phyloP scores from a whole-genome alignment of 2,329 filamentous ascomycete genomes.

The Pseudogymnoascus pannorum region DNA sequence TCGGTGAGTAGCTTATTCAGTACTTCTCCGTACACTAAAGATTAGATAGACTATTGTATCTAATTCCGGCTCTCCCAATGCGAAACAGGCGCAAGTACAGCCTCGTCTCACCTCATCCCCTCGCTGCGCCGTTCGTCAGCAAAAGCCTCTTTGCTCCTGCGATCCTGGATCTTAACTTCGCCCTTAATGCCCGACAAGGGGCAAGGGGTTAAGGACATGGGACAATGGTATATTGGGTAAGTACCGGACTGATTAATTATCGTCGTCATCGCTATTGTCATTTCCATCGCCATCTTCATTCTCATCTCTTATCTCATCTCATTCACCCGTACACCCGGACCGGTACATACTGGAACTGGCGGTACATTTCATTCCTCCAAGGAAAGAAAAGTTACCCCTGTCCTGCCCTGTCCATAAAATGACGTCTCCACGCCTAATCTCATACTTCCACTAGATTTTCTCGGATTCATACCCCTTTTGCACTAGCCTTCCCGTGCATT shows the following conservation, averaged over 20 bases:
- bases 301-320: background rate
- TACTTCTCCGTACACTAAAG: background rate
- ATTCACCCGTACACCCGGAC: background rate
- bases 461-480: background rate
- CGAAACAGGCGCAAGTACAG: background rate
- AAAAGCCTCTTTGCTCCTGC: background rate
- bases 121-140: background rate
- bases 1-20: background rate
- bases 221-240: background rate
- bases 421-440: background rate
- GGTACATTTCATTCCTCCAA: background rate
- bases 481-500: background rate
- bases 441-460: background rate
- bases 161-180: background rate
- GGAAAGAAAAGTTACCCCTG: background rate
- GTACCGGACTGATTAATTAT: background rate
- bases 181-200: background rate
- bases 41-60: background rate
- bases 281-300: background rate
- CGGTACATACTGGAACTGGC: background rate
- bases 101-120: background rate
- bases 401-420: background rate
- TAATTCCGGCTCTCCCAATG: background rate
- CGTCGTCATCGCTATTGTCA: background rate
- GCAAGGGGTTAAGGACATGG: background rate